Base-by-base conservation (phyloP, 2,329 filamentous ascomycete genomes). In the Neonectria neomacrospora region DNA sequence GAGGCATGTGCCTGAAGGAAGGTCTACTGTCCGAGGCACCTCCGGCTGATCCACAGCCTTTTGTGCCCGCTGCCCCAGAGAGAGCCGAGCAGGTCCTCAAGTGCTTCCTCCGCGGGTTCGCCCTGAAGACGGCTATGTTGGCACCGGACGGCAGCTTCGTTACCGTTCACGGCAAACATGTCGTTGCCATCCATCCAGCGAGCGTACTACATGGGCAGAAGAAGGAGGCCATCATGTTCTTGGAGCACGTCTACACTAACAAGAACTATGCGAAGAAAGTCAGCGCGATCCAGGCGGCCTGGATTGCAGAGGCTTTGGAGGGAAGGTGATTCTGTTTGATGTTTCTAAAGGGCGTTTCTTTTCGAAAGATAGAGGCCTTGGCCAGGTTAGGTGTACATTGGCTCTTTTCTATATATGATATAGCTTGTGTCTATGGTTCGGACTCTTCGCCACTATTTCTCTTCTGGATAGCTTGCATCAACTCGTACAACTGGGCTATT, bases 401-500 rank as follows among this genome's bases (percentile, higher is more conserved):
- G 41, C 44, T 65, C 56, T 66, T 53, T 44, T 69, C 54, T 69
- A 67, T 37, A 61, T 28, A 28, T 57, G 41, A 47, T 39, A 53
- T 42, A 28, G 28, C 8, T 26, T 12, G 16, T 20, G 39, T 54
- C 68, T 41, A 76, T 63, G 72, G 73, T 32, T 73, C 61, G 23
- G 74, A 68, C 14, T 75, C 73, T 12, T 67, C 71, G 3, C 70
- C 71, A 28, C 69, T 68, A 28, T 67, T 58, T 26, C 72, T 75
- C 14, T 82, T 83, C 67, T 80, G 79, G 61, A 97, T 96, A 2
- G 92, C 88, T 77, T 91, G 87, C 93, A 97, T 96, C 60, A 99
- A 83, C 76, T 98, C 95, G 75, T 97, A 97, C 70, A 99, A 81
- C 78, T 99, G 96, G 1, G 90, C 92, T 55, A 98, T 83, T 80